Evolutionary conservation across 148 eudicot genomes (phyloP), one percentile per base, ranked within the genome.

Genomic region (Cornus kousa): DNA sequence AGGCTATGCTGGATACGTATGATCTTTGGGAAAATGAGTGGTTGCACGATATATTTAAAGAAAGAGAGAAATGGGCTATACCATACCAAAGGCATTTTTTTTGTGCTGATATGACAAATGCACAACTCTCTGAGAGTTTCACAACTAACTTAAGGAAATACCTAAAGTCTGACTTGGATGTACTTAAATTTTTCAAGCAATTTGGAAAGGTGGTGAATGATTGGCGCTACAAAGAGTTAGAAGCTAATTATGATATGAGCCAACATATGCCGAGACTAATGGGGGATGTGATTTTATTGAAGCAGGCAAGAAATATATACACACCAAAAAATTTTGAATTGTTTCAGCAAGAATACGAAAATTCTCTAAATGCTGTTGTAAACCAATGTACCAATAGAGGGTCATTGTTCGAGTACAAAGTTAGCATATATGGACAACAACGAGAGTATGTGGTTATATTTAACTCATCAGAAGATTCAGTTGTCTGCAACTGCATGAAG

Each of bases 41-140:
- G 83, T 71, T 85, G 48, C 33, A 70, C 23, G 71, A 72, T 4
- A 77, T 80, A 46, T 80, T 69, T 53, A 35, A 33, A 73, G 76
- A 79, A 50, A 69, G 82, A 66, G 80, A 79, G 32, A 77, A 80
- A 80, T 86, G 83, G 88, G 85, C 86, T 7, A 73, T 70, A 70
- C 72, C 82, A 17, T 83, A 83, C 37, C 68, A 71, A 8, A 57
- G 71, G 13, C 59, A 83, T 70, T 67, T 73, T 13, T 80, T 83
- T 46, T 73, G 79, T 28, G 79, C 79, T 50, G 85, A 82, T 78
- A 80, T 83, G 74, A 57, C 62, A 60, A 65, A 40, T 32, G 73
- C 86, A 19, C 82, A 77, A 75, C 37, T 83, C 22, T 74, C 74
- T 67, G 83, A 82, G 28, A 72, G 40, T 85, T 35, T 73, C 22